A percentile compares a stretch with the other conserved stretches of the same genome.
phyloP scores from a whole-genome alignment of 768 basidiomycete species.

The Sporobolomyces phaffii region DNA sequence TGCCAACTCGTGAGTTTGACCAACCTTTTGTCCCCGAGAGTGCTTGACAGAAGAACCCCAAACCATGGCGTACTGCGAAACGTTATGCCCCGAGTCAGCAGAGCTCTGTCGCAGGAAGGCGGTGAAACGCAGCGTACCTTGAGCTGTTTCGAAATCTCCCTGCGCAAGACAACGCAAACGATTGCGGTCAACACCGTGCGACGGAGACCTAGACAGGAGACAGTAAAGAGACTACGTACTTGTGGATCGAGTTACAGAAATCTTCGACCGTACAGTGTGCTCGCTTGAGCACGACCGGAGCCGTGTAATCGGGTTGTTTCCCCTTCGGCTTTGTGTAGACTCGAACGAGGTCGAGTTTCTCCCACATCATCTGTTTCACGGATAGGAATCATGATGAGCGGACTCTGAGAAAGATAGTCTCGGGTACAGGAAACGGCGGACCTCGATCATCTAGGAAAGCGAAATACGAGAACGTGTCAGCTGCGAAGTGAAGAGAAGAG shows the following conservation, averaged over 20 bases:
- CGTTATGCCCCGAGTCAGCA: too few species aligned
- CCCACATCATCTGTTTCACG: slow-evolving; percentile 68
- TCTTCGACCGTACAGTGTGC: slow-evolving; percentile 56
- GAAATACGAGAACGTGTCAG: too few species aligned
- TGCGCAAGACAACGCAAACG: not conserved
- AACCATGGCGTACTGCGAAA: slow-evolving; percentile 54
- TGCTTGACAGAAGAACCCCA: slow-evolving; percentile 99
- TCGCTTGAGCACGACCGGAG: slow-evolving; percentile 72
- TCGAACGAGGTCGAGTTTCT: slow-evolving; percentile 81
- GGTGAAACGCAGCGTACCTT: too few species aligned
- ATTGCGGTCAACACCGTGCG: not conserved
- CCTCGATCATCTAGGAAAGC: not conserved
- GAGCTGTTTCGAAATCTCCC: slow-evolving; percentile 81
- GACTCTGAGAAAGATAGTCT: too few species aligned
- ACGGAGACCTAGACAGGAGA: not conserved
- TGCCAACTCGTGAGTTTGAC: slow-evolving; percentile 73
- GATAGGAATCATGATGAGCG: too few species aligned
- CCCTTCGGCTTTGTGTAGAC: slow-evolving; percentile 94
- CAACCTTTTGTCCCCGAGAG: slow-evolving; percentile 89
- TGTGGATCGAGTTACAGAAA: slow-evolving; percentile 88
- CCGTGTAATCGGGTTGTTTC: slow-evolving; percentile 76
- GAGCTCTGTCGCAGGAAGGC: too few species aligned
- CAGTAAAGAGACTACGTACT: slow-evolving; percentile 53
- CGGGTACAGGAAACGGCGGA: not conserved
- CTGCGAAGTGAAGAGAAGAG: too few species aligned